Evolutionary conservation across 2,329 filamentous ascomycete genomes (phyloP), one percentile per base, ranked within the genome.

Genomic region (Camillea tinctor): DNA sequence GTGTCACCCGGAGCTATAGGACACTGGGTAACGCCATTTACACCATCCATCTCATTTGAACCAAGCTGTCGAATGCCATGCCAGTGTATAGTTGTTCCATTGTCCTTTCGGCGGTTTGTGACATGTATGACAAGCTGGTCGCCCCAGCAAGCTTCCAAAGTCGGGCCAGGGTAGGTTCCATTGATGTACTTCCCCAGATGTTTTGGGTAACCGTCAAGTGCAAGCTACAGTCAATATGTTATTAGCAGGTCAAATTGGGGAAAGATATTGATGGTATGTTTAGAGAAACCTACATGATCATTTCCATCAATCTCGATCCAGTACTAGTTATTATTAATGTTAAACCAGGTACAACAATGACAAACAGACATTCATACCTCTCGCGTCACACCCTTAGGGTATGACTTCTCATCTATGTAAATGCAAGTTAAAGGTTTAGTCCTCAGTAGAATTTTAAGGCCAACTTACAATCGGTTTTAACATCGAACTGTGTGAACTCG

Each of bases 1-100:
- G 68, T 72, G 17, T 76, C 67, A 22, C 79, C 79, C 0, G 81
- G 80, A 15, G 81, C 74, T 57, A 85, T 81, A 2, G 84, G 83
- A 67, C 84, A 87, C 68, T 87, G 82, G 0, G 73, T 75, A 19
- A 74, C 62, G 24, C 71, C 72, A 24, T 71, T 70, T 22, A 73
- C 73, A 15, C 73, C 73, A 36, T 75, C 73, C 53, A 70, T 67
- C 40, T 74, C 66, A 50, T 71, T 72, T 9, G 64, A 71, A 58
- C 69, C 64, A 6, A 68, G 59, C 59, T 73, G 71, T 19, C 72
- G 68, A 17, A 76, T 67, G 2, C 74, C 74, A 59, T 76, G 74
- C 73, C 73, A 76, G 65, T 76, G 74, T 13, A 76, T 69, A 1
- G 71, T 67, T 0, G 71, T 74, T 1, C 74, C 73, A 54, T 70